Percentiles rank a stretch among this genome's conserved stretches.
These are phyloP conservation scores for Xylariaceae sp. DNA, from an alignment of 2,329 filamentous ascomycete genomes.

Conservation along the genomic window DNA sequence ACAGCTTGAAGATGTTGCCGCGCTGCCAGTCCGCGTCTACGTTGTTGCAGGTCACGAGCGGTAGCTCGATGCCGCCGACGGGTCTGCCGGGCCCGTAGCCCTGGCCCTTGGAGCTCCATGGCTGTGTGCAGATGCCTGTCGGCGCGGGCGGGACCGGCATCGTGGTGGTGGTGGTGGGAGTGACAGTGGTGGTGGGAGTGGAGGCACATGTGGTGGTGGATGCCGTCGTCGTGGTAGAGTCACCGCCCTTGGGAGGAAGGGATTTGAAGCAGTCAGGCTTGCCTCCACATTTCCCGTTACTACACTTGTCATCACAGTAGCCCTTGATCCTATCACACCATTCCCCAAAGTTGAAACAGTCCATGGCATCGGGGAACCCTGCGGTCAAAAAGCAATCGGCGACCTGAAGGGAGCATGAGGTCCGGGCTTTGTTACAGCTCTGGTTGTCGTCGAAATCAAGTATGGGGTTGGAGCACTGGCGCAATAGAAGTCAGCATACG, in stretches of 20 bases:
- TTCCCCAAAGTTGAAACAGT: slow-evolving; percentile 46
- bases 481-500: too few relatives aligned
- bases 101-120: slow-evolving; percentile 54
- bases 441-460: slow-evolving; percentile 41
- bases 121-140: slow-evolving; percentile 39
- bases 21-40: slow-evolving; percentile 33
- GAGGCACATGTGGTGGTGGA: slow-evolving; percentile 29
- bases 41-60: slow-evolving; percentile 53
- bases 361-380: slow-evolving; percentile 43
- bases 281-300: slow-evolving; percentile 25
- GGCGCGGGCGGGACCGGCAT: slow-evolving; percentile 26
- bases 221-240: slow-evolving; percentile 30
- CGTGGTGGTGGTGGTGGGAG: slow-evolving; percentile 21
- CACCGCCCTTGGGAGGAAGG: slow-evolving; percentile 34
- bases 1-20: slow-evolving; percentile 45
- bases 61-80: slow-evolving; percentile 48
- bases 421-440: slow-evolving; percentile 38
- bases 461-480: slow-evolving; percentile 36
- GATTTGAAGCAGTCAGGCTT: slow-evolving; percentile 41
- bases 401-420: slow-evolving; percentile 43
- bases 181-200: neutral
- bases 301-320: slow-evolving; percentile 37
- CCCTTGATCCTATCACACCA: slow-evolving; percentile 45
- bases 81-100: slow-evolving; percentile 63
- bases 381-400: slow-evolving; percentile 48